Evolutionary conservation across 768 basidiomycete genomes (phyloP).

Genomic region (Calocera viscosa): DNA sequence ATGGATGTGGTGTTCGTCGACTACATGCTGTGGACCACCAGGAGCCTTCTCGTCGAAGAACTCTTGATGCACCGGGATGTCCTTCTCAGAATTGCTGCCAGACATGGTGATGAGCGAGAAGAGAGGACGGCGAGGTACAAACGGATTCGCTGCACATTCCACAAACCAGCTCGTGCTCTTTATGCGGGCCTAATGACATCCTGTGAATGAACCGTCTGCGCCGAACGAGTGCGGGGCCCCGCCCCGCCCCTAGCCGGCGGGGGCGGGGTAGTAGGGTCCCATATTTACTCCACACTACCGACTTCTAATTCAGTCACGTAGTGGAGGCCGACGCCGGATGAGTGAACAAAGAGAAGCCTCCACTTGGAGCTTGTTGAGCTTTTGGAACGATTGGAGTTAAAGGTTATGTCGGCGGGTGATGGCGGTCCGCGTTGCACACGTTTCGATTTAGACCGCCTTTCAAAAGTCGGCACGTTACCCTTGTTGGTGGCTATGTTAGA

Average conservation of each 20-base stretch:
- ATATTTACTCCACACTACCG: background rate
- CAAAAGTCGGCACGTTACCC: too few species aligned
- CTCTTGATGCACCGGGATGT: background rate
- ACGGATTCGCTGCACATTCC: background rate
- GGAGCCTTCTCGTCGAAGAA: background rate
- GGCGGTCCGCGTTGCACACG: background rate
- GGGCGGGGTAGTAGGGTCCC: constrained; percentile 2
- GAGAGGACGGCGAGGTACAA: background rate
- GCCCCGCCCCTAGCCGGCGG: background rate
- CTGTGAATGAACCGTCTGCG: background rate
- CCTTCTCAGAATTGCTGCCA: background rate
- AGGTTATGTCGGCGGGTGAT: background rate
- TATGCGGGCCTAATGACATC: background rate
- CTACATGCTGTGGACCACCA: background rate
- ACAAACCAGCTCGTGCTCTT: background rate
- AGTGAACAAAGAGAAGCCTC: background rate
- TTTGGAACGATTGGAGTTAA: background rate
- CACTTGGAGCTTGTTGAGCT: background rate
- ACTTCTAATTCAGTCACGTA: background rate
- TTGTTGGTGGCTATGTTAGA: too few species aligned
- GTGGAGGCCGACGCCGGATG: background rate
- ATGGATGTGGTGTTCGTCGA: background rate
- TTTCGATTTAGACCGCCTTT: too few species aligned
- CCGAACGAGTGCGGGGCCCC: background rate
- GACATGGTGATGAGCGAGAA: background rate